Percentiles rank a stretch among this genome's conserved stretches.
These are phyloP conservation scores for Ilex asprella DNA, from an alignment of 257 asterid genomes.

Conservation along the genomic window DNA sequence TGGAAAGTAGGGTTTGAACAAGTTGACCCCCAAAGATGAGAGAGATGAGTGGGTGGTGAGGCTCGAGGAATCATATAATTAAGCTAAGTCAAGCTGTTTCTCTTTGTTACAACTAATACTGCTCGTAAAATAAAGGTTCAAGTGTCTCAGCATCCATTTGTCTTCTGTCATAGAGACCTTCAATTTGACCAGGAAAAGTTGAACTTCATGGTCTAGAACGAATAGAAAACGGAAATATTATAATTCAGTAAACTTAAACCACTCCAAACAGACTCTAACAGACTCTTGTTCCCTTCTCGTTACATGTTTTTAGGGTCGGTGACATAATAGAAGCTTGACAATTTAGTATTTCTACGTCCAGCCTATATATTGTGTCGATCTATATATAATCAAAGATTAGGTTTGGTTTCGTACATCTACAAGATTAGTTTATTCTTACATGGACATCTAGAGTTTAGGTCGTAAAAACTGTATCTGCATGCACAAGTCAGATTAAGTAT, in stretches of 20 bases:
- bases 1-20: conserved; percentile 26
- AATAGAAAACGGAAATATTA: conserved; percentile 12
- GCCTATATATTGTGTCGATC: too few relatives aligned
- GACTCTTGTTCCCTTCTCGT: conserved; percentile 27
- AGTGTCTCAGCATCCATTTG: conserved; percentile 21
- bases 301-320: conserved; percentile 22
- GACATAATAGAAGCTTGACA: conserved; percentile 9
- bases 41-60: conserved; percentile 1
- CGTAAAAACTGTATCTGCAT: too few relatives aligned
- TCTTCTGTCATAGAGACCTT: conserved; percentile 21
- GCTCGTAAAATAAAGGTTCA: neutral
- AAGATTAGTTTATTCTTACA: too few relatives aligned
- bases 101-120: neutral
- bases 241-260: too few relatives aligned
- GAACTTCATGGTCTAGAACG: conserved; percentile 22
- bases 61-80: too few relatives aligned
- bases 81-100: too few relatives aligned
- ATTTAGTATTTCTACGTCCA: neutral
- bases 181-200: conserved; percentile 43
- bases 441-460: too few relatives aligned
- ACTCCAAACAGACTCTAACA: conserved; percentile 11
- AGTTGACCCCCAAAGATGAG: conserved; percentile 14
- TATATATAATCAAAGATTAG: too few relatives aligned
- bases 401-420: too few relatives aligned
- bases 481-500: too few relatives aligned